Evolutionary conservation across 1,284 basidiomycete species (phyloP), one percentile per base, ranked within the genome.

Genomic region (Ustilago trichophora): DNA sequence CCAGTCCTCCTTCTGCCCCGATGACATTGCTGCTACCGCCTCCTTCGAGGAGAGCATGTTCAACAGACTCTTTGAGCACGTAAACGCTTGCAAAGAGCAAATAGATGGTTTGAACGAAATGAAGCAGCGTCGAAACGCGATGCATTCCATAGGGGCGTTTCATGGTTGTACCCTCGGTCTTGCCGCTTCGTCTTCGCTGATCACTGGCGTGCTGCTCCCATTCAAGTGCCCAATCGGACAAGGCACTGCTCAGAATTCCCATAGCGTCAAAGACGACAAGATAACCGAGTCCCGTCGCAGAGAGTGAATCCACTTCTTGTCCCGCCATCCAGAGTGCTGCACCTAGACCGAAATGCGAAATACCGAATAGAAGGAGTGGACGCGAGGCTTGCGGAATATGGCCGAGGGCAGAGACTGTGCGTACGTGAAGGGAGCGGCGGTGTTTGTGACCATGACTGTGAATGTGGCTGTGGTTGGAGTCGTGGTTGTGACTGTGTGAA

Each of bases 231-330:
- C 63, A 71, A 22, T 71, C 68, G 16, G 63, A 47, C 4, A 66
- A 38, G 11, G 70, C 49, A 41, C 57, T 65, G 51, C 58, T 66
- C 4, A 77, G 34, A 12, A 77, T 60, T 16, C 78, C 77, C 46
- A 81, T 64, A 3, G 92, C 87, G 80, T 98, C 95, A 77, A 98
- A 98, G 1, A 98, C 93, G 25, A 96, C 88, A 86, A 96, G 90
- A 80, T 98, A 98, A 0, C 95, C 95, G 13, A 98, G 82, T 0
- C 92, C 95, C 0, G 93, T 94, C 52, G 91, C 88, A 2, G 90
- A 86, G 22, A 97, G 84, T 43, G 92, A 93, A 15, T 94, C 94
- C 24, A 87, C 87, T 59, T 90, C 88, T 81, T 98, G 95, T 1
- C 93, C 94, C n/a, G 86, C 85, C 3, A 95, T 88, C 95, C 95